Base-by-base conservation (phyloP, 139 green algal species). In the Chlorella sp. region DNA sequence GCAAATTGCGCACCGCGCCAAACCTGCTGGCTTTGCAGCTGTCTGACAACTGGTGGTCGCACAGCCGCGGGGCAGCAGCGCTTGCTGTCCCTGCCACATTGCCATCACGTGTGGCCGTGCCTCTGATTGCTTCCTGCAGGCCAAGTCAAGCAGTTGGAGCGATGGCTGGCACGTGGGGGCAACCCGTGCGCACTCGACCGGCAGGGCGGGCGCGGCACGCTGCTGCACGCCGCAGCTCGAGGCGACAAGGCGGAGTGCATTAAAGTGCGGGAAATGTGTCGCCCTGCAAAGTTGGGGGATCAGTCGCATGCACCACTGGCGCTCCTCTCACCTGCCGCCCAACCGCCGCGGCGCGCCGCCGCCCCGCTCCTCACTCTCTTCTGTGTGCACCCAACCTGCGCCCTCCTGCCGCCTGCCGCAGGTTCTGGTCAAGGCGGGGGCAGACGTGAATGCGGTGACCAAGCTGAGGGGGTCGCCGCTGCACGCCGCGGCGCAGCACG, bases 401-500 rank as follows among this genome's bases (percentile, higher is more conserved):
- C 13, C 3, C 56, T 19, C 62, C 34, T 38, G 9, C n/a, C n/a
- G 65, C n/a, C n/a, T 43, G 11, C 72, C 19, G 74, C 54, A 81
- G 76, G 76, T 72, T 11, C 38, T 81, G 54, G 54, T 81, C 1
- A 41, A 51, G 54, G 20, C 7, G 3, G 76, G 76, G 1, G 76
- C 76, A 0, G 76, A 82, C 20, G 56, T 51, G 36, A 82, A 82
- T 56, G 76, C 76, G 0, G 76, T 82, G 36, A 82, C 76, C 38
- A 82, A 82, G 76, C 76, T 82, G 38, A 36, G 76, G 0, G 76
- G 76, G 8, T 82, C 76, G 26, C 76, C 76, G 24, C 56, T 82
- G 56, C 76, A 82, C 30, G 56, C 76, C 20, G 76, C 76, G 22
- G 76, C 76, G 8, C 26, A 38, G 36, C 76, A 73, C 38, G 54